Conservation (phyloP, 1,284 basidiomycete species). For the Microbotryum intermedium region DNA sequence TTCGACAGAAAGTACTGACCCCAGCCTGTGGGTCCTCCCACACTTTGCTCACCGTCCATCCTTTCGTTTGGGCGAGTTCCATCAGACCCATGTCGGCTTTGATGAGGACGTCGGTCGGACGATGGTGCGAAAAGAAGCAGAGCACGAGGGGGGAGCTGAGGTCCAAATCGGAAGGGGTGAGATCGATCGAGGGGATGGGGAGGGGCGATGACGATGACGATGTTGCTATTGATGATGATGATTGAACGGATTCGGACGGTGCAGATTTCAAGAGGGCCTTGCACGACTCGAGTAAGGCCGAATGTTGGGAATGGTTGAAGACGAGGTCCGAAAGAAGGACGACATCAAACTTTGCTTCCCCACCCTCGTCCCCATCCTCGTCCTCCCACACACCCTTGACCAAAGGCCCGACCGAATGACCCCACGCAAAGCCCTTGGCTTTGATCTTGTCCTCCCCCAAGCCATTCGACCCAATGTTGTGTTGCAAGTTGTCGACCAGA, state of each 20-base stretch:
- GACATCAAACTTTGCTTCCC: conserved; percentile 54
- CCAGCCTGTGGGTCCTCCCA: conserved; percentile 46
- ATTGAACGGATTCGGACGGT: conserved; percentile 8
- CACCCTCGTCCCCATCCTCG: neutral
- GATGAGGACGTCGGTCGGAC: conserved; percentile 46
- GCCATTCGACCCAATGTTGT: conserved; percentile 58
- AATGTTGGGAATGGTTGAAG: conserved; percentile 67
- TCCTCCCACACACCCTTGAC: neutral
- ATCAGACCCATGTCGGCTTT: conserved; percentile 82
- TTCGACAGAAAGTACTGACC: conserved; percentile 23
- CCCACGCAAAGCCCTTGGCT: too few relatives aligned
- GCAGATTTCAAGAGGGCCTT: conserved; percentile 42
- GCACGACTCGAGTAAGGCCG: conserved; percentile 70
- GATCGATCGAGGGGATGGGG: neutral
- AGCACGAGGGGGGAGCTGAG: conserved; percentile 52
- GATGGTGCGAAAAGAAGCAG: conserved; percentile 81
- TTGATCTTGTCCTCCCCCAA: too few relatives aligned
- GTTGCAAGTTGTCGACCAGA: conserved; percentile 67
- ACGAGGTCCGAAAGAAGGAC: conserved; percentile 86
- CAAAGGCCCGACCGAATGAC: too few relatives aligned
- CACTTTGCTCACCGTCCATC: conserved; percentile 70
- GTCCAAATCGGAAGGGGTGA: conserved; percentile 21
- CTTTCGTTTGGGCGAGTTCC: conserved; percentile 51
- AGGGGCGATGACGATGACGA: neutral
- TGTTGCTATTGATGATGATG: neutral